Percentiles rank a stretch among this genome's conserved stretches.
These are phyloP conservation scores for Kalmanozyma brasiliensis DNA, from an alignment of 1,284 basidiomycete genomes.

Conservation along the genomic window DNA sequence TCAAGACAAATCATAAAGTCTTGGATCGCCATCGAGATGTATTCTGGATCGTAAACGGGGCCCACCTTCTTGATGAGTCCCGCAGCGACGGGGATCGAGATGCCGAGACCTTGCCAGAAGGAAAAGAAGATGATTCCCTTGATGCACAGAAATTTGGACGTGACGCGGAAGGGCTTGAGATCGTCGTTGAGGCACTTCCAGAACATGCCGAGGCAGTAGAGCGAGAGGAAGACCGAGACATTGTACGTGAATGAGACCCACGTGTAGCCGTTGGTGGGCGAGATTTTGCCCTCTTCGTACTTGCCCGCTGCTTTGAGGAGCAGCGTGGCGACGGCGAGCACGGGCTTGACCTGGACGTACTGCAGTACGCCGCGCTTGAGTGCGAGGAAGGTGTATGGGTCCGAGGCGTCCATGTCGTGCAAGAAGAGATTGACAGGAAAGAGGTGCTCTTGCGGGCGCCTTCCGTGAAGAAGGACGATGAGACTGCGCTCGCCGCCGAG, in stretches of 20 bases:
- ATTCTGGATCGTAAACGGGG: conserved; percentile 85
- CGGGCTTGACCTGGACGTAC: conserved; percentile 95
- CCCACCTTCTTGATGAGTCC: conserved; percentile 76
- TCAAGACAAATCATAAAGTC: conserved; percentile 81
- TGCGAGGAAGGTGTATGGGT: conserved; percentile 86
- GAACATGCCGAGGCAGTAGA: conserved; percentile 65
- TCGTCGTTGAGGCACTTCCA: conserved; percentile 63
- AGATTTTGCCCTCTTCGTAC: conserved; percentile 88
- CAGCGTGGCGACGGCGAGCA: conserved; percentile 84
- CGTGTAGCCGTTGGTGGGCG: conserved; percentile 80
- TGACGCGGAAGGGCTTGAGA: conserved; percentile 62
- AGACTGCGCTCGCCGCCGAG: conserved; percentile 92
- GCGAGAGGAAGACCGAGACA: conserved; percentile 70
- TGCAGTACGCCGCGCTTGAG: conserved; percentile 94
- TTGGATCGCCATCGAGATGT: conserved; percentile 62
- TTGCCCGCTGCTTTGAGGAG: conserved; percentile 86
- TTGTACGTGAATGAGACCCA: conserved; percentile 77
- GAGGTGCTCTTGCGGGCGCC: conserved; percentile 84
- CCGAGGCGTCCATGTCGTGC: conserved; percentile 62
- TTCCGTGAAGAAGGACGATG: conserved; percentile 87
- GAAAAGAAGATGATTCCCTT: conserved; percentile 94
- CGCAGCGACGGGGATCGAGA: conserved; percentile 87
- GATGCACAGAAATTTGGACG: conserved; percentile 83
- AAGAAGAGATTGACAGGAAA: conserved; percentile 77
- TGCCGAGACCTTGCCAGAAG: conserved; percentile 89